Percentiles rank a stretch among this genome's conserved stretches.
phyloP scores from a whole-genome alignment of 352 stramenopile species.

The Phytophthora hibernalis region DNA sequence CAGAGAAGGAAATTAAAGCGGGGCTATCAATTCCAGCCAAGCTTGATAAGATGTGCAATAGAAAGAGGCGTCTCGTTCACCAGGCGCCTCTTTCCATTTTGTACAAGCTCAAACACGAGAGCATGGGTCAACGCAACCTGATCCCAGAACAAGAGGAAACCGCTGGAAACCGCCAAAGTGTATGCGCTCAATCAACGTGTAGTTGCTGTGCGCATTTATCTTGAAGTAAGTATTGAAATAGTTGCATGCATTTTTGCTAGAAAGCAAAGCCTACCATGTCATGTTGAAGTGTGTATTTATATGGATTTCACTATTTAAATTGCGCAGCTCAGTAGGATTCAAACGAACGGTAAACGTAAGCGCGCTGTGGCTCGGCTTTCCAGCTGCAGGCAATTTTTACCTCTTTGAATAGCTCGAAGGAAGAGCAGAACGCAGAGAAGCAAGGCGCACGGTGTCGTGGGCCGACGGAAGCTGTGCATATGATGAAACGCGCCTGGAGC shows the following conservation, averaged over 20 bases:
- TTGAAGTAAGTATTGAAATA: neutral
- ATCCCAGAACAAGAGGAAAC: neutral
- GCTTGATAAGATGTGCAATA: too few species aligned
- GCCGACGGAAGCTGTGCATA: neutral
- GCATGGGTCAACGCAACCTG: neutral
- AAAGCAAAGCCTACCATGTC: neutral
- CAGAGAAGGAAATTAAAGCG: too few species aligned
- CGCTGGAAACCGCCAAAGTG: neutral
- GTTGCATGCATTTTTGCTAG: neutral
- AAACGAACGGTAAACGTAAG: neutral
- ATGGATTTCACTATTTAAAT: conserved; percentile 6
- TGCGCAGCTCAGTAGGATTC: neutral
- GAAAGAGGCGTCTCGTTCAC: too few species aligned
- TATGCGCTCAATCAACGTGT: conserved; percentile 4
- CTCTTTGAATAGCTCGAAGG: conserved; percentile 1
- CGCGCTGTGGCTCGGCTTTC: conserved; percentile 4
- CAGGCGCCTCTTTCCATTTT: too few species aligned
- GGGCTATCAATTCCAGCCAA: too few species aligned
- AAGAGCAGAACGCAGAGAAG: neutral
- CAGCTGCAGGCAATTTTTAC: neutral
- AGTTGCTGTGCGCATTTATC: neutral
- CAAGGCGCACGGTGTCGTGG: conserved; percentile 2
- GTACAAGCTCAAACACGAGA: conserved; percentile 10
- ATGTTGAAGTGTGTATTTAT: conserved; percentile 7
- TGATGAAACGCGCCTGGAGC: neutral